Evolutionary conservation across 768 basidiomycete species (phyloP).

Genomic region (Amanita exitialis): DNA sequence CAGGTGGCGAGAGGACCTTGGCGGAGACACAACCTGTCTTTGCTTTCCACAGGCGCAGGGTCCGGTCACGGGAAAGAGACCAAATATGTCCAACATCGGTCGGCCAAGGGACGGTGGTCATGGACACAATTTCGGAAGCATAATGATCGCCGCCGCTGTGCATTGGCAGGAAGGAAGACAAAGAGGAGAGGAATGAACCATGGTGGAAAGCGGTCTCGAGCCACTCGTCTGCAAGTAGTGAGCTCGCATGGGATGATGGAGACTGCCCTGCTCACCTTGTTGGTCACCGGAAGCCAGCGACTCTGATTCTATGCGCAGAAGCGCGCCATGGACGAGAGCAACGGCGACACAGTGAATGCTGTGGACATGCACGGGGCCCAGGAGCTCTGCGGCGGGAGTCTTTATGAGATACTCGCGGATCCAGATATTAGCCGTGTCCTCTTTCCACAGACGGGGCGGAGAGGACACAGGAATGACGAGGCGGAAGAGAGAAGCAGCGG

Average conservation of each 20-base stretch:
- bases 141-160: conserved; percentile 34
- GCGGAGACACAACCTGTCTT: conserved; percentile 65
- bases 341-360: conserved; percentile 60
- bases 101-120: conserved; percentile 67
- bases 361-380: conserved; percentile 53
- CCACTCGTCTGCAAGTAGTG: conserved; percentile 50
- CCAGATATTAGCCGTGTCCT: conserved; percentile 43
- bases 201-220: conserved; percentile 54
- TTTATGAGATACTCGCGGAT: conserved; percentile 61
- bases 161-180: conserved; percentile 55
- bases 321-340: conserved; percentile 46
- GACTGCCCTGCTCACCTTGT: conserved; percentile 38
- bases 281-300: conserved; percentile 39
- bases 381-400: conserved; percentile 30
- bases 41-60: conserved; percentile 77
- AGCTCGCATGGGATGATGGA: conserved; percentile 8
- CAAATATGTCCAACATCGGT: conserved; percentile 69
- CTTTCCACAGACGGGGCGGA: conserved; percentile 47
- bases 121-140: conserved; percentile 55
- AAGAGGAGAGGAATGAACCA: conserved; percentile 54
- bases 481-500: conserved; percentile 63
- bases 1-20: conserved; percentile 36
- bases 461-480: conserved; percentile 52
- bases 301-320: conserved; percentile 64
- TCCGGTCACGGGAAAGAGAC: conserved; percentile 82